These are phyloP conservation scores for Sarocladiaceae sp. DNA, from an alignment of 2,329 filamentous ascomycete genomes.

Conservation along the genomic window DNA sequence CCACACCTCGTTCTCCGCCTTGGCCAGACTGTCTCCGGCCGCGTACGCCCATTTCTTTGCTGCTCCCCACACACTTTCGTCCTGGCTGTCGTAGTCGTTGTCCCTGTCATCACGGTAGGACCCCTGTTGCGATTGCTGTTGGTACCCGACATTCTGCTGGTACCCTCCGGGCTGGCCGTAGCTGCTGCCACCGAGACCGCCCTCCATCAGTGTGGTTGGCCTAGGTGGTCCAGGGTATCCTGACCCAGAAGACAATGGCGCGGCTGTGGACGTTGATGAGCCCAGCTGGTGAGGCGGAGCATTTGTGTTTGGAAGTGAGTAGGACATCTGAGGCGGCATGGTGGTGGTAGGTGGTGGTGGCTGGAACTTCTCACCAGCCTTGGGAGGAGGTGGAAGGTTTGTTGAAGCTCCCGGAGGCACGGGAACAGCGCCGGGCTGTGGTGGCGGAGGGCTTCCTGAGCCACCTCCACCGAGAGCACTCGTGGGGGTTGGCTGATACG, in stretches of 20 bases:
- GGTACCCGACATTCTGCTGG: constrained; percentile 38
- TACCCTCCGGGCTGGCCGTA: constrained; percentile 45
- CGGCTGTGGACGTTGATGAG: constrained; percentile 36
- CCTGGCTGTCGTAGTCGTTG: constrained; percentile 22
- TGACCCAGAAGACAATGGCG: constrained; percentile 18
- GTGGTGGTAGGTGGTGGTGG: constrained; percentile 26
- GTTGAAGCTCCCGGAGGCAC: constrained; percentile 26
- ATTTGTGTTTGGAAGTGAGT: constrained; percentile 34
- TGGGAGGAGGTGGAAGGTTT: constrained; percentile 44
- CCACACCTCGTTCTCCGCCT: constrained; percentile 57
- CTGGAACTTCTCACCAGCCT: constrained; percentile 37
- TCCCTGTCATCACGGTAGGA: constrained; percentile 12
- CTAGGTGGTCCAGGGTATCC: constrained; percentile 17
- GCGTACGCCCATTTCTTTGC: constrained; percentile 52
- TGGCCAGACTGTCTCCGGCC: constrained; percentile 51
- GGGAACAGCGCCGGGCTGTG: constrained; percentile 52
- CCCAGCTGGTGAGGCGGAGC: constrained; percentile 27
- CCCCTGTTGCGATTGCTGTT: constrained; percentile 11
- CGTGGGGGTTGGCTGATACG: constrained; percentile 38
- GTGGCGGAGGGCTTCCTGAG: constrained; percentile 38
- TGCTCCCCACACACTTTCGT: constrained; percentile 46
- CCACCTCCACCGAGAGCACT: constrained; percentile 17
- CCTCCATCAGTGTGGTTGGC: constrained; percentile 20
- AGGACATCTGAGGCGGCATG: constrained; percentile 42
- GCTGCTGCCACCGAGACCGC: constrained; percentile 20